Evolutionary conservation across 371 early-diverging fungal species (phyloP).

Genomic region (Zychaea mexicana): DNA sequence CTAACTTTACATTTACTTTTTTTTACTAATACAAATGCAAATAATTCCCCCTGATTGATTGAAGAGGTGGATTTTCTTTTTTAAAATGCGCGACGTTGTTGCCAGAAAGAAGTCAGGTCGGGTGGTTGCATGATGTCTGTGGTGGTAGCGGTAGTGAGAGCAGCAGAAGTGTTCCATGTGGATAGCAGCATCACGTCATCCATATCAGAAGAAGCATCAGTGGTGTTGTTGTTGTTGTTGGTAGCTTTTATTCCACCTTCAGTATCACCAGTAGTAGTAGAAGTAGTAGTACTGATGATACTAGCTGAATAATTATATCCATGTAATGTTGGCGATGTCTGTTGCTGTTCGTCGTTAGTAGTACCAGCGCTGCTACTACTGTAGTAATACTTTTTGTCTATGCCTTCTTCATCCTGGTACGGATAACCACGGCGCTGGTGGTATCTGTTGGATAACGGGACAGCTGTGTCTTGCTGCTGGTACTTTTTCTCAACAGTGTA

Average conservation of each 20-base stretch:
- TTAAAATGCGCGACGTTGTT: slow-evolving; percentile 2
- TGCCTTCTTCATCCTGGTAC: neutral
- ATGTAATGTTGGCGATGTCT: neutral
- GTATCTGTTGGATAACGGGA: too few species aligned
- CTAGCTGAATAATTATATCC: too few species aligned
- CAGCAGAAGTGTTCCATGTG: neutral
- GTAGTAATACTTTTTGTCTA: too few species aligned
- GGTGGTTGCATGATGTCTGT: neutral
- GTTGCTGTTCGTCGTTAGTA: too few species aligned
- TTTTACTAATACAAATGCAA: too few species aligned
- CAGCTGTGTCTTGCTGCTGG: too few species aligned
- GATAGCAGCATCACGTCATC: neutral
- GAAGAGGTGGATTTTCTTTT: neutral
- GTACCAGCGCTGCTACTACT: neutral
- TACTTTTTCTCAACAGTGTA: too few species aligned
- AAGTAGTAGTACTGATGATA: too few species aligned
- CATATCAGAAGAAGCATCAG: too few species aligned
- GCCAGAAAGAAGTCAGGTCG: slow-evolving; percentile 1
- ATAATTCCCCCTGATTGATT: too few species aligned
- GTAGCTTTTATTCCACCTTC: neutral
- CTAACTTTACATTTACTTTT: neutral
- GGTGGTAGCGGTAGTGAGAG: neutral
- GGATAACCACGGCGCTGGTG: too few species aligned
- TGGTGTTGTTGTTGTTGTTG: neutral
- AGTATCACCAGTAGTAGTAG: too few species aligned